Conservation (phyloP, 2,329 filamentous ascomycete species). For the Bipolaris gigantea region DNA sequence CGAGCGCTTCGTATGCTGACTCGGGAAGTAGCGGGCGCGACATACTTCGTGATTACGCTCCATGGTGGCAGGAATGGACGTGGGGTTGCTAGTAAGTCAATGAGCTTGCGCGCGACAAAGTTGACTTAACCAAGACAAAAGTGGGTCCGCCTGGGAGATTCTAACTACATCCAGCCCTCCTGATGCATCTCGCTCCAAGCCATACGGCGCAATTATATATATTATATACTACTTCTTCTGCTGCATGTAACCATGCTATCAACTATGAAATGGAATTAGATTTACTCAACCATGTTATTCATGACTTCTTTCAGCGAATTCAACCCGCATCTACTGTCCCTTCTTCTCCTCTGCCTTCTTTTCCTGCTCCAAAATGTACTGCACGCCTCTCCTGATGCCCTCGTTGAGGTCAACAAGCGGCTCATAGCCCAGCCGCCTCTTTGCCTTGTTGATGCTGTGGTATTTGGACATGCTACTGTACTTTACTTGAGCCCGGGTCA, state of each 20-base stretch:
- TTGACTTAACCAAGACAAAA: slow-evolving; percentile 11
- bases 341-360: slow-evolving; percentile 40
- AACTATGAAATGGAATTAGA: background rate
- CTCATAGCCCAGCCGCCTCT: slow-evolving; percentile 67
- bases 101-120: slow-evolving; percentile 11
- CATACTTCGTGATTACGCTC: slow-evolving; percentile 34
- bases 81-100: slow-evolving; percentile 8
- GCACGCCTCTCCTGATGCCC: slow-evolving; percentile 55
- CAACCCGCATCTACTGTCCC: slow-evolving; percentile 26
- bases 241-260: background rate
- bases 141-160: slow-evolving; percentile 14
- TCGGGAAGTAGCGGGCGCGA: slow-evolving; percentile 37
- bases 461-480: slow-evolving; percentile 77
- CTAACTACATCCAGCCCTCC: slow-evolving; percentile 7
- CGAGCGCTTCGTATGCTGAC: slow-evolving; percentile 43
- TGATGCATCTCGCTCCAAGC: background rate
- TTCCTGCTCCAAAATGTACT: slow-evolving; percentile 44
- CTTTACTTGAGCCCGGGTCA: slow-evolving; percentile 55
- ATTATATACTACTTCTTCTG: slow-evolving; percentile 1
- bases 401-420: slow-evolving; percentile 69
- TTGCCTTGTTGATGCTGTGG: slow-evolving; percentile 77
- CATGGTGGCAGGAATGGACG: slow-evolving; percentile 28
- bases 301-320: background rate
- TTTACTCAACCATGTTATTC: background rate
- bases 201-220: background rate